Conservation (phyloP, 106 monocot species). For the Dendrobium nobile region DNA sequence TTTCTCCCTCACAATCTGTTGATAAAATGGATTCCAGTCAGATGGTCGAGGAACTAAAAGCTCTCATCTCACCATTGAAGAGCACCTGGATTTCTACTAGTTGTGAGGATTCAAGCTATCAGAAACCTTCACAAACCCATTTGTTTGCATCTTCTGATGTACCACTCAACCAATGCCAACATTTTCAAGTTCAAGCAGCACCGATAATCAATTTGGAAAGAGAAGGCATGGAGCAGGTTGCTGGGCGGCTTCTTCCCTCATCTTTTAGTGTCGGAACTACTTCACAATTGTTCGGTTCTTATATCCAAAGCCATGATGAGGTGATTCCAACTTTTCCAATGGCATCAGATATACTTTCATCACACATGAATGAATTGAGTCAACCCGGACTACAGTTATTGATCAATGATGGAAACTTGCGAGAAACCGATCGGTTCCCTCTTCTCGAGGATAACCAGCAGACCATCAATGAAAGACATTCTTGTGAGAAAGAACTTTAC, state of each 20-base stretch:
- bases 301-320: slow-evolving; percentile 13
- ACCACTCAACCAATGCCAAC: slow-evolving; percentile 19
- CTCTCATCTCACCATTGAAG: slow-evolving; percentile 13
- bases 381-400: slow-evolving; percentile 26
- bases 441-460: slow-evolving; percentile 23
- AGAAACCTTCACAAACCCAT: background rate
- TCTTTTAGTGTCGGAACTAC: slow-evolving; percentile 4
- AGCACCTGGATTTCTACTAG: slow-evolving; percentile 23
- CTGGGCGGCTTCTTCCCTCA: background rate
- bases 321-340: slow-evolving; percentile 16
- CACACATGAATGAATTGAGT: slow-evolving; percentile 18
- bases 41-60: slow-evolving; percentile 8
- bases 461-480: slow-evolving; percentile 18
- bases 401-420: slow-evolving; percentile 11
- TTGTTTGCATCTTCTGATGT: slow-evolving; percentile 10
- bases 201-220: slow-evolving; percentile 21
- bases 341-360: background rate
- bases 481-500: slow-evolving; percentile 18
- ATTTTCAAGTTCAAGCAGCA: slow-evolving; percentile 10
- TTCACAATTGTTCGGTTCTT: slow-evolving; percentile 17
- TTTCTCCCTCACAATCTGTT: slow-evolving; percentile 12
- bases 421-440: slow-evolving; percentile 17
- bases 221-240: slow-evolving; percentile 10
- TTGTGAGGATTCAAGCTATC: background rate
- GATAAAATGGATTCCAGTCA: slow-evolving; percentile 3